Evolutionary conservation across 148 eudicot species (phyloP).

Genomic region (Suaeda aralocaspica): DNA sequence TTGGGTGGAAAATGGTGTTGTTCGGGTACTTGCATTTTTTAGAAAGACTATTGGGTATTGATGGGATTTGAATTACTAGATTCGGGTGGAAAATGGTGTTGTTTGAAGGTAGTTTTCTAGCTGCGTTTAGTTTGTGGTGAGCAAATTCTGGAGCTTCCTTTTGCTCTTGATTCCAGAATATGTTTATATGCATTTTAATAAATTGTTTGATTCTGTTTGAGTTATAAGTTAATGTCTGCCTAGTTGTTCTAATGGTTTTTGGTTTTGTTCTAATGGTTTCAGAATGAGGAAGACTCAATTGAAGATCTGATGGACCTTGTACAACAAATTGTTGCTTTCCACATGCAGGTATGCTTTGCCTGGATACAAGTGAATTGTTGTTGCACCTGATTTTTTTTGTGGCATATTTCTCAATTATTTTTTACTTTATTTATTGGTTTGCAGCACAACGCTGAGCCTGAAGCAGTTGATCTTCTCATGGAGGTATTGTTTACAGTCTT

Average conservation of each 20-base stretch:
- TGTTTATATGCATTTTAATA: too few species aligned
- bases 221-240: background rate
- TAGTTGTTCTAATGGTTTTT: background rate
- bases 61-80: background rate
- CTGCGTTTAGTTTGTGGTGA: background rate
- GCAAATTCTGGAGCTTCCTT: background rate
- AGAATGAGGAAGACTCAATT: conserved; percentile 58
- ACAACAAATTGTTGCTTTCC: conserved; percentile 76
- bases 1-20: background rate
- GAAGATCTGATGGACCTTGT: conserved; percentile 80
- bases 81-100: background rate
- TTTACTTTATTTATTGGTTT: conserved; percentile 3
- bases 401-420: background rate
- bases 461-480: conserved; percentile 96
- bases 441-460: conserved; percentile 98
- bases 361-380: background rate
- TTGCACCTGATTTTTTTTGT: background rate
- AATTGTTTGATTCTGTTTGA: background rate
- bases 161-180: background rate
- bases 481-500: conserved; percentile 76
- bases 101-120: background rate
- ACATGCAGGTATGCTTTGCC: conserved; percentile 66
- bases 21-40: background rate
- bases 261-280: conserved; percentile 20
- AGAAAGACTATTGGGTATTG: background rate